phyloP scores from a whole-genome alignment of 2,329 filamentous ascomycete species.

The Colletotrichum aenigma region DNA sequence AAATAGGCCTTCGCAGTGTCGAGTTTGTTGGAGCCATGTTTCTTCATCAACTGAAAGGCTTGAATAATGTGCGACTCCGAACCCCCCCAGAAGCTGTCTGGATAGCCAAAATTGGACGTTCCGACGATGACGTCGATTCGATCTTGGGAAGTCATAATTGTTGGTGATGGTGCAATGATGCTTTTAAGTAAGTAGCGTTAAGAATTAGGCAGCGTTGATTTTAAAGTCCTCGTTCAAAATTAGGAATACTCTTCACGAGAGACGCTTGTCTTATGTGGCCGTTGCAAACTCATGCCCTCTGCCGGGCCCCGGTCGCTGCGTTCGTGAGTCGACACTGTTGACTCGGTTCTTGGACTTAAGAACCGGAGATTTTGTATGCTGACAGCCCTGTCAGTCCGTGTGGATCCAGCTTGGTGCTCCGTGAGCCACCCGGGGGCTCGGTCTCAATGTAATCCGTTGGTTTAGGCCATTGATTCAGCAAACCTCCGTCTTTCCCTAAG shows the following conservation, averaged over 20 bases:
- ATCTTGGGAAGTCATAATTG: not conserved
- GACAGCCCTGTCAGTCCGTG: not conserved
- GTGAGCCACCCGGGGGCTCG: not conserved
- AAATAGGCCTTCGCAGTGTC: not conserved
- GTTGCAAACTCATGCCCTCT: not conserved
- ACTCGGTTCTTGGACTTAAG: not conserved
- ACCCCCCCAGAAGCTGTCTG: not conserved
- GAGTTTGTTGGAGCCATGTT: not conserved
- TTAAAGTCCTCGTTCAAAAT: rapidly evolving
- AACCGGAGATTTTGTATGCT: not conserved
- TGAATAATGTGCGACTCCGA: not conserved
- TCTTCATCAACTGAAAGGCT: not conserved
- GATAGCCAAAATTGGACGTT: not conserved
- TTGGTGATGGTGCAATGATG: not conserved
- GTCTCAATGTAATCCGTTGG: not conserved
- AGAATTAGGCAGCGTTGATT: not conserved
- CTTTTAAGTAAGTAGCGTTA: not conserved
- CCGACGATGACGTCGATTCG: not conserved
- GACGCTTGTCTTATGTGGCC: not conserved
- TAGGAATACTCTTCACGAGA: not conserved
- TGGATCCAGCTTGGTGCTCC: not conserved
- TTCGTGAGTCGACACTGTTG: not conserved
- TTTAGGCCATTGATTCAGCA: too few species aligned
- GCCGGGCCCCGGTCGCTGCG: not conserved
- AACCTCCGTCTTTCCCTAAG: too few species aligned